Evolutionary conservation across 2,329 filamentous ascomycete species (phyloP).

Genomic region (Diaporthe citri): DNA sequence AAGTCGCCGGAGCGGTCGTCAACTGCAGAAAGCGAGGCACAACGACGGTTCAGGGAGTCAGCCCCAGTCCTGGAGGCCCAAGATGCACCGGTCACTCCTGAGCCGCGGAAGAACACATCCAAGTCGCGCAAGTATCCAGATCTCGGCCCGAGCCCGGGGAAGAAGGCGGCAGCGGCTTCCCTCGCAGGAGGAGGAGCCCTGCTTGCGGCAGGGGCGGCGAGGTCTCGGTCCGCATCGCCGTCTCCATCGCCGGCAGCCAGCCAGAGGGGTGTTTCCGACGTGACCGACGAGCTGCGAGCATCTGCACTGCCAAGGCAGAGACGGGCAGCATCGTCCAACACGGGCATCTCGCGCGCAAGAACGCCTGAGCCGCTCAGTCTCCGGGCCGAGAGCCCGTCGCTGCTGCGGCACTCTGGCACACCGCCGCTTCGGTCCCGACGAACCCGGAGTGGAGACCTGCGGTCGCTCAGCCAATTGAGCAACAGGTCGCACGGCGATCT

Average conservation of each 20-base stretch:
- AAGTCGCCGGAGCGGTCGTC: conserved; percentile 27
- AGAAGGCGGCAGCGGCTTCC: conserved; percentile 41
- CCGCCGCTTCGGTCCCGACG: conserved; percentile 78
- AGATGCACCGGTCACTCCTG: conserved; percentile 57
- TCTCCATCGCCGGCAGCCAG: conserved; percentile 40
- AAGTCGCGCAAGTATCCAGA: conserved; percentile 46
- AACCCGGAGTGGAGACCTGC: conserved; percentile 79
- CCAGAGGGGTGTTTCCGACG: conserved; percentile 58
- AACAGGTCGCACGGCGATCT: conserved; percentile 41
- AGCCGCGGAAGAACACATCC: conserved; percentile 57
- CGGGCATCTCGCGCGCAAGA: conserved; percentile 62
- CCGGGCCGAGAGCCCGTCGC: conserved; percentile 74
- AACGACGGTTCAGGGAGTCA: conserved; percentile 37
- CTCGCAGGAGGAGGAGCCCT: conserved; percentile 53
- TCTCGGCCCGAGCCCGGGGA: conserved; percentile 45
- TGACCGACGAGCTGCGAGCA: conserved; percentile 41
- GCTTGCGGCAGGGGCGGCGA: not conserved
- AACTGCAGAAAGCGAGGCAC: conserved; percentile 21
- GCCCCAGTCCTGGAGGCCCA: conserved; percentile 53
- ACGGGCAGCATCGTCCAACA: conserved; percentile 65
- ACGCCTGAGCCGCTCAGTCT: conserved; percentile 67
- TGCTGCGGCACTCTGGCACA: conserved; percentile 63
- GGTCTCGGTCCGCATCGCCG: conserved; percentile 52
- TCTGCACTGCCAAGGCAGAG: conserved; percentile 46
- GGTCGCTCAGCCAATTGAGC: conserved; percentile 72